Evolutionary conservation across 179 eudicot genomes (phyloP).

Genomic region (Silene vulgaris): DNA sequence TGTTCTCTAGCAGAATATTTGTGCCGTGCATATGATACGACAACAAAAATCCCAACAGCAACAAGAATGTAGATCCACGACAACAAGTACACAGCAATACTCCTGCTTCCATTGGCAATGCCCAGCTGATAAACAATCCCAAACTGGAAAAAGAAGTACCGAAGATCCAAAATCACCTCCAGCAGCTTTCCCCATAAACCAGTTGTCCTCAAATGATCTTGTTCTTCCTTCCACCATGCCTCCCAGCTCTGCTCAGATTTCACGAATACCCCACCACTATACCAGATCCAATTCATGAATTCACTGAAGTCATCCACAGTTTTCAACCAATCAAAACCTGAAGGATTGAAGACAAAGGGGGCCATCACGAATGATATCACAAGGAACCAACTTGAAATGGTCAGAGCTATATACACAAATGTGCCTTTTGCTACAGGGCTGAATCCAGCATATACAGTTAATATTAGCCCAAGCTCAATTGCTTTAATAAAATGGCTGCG

Average conservation of each 20-base stretch:
- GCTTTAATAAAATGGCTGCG: slow-evolving; percentile 89
- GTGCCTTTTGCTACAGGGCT: slow-evolving; percentile 70
- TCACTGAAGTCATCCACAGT: slow-evolving; percentile 84
- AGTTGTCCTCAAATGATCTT: slow-evolving; percentile 81
- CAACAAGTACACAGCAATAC: slow-evolving; percentile 63
- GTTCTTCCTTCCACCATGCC: slow-evolving; percentile 91
- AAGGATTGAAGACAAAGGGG: slow-evolving; percentile 80
- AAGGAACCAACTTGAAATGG: slow-evolving; percentile 83
- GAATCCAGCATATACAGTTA: slow-evolving; percentile 66
- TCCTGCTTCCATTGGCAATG: slow-evolving; percentile 59
- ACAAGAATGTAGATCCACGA: slow-evolving; percentile 74
- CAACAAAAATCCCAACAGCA: slow-evolving; percentile 42
- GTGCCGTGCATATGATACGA: slow-evolving; percentile 55
- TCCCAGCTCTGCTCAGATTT: slow-evolving; percentile 86
- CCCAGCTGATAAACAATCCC: slow-evolving; percentile 79
- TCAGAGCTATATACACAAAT: slow-evolving; percentile 64
- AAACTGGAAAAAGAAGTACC: slow-evolving; percentile 90
- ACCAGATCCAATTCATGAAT: slow-evolving; percentile 88
- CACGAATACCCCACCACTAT: slow-evolving; percentile 63
- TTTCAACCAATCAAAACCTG: slow-evolving; percentile 89
- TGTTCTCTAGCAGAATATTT: slow-evolving; percentile 69
- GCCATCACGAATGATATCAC: slow-evolving; percentile 78
- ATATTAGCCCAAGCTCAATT: slow-evolving; percentile 80
- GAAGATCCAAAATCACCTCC: slow-evolving; percentile 64
- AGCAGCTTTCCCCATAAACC: slow-evolving; percentile 77